phyloP scores from a whole-genome alignment of 148 eudicot genomes.

The Rhododendron henanense region DNA sequence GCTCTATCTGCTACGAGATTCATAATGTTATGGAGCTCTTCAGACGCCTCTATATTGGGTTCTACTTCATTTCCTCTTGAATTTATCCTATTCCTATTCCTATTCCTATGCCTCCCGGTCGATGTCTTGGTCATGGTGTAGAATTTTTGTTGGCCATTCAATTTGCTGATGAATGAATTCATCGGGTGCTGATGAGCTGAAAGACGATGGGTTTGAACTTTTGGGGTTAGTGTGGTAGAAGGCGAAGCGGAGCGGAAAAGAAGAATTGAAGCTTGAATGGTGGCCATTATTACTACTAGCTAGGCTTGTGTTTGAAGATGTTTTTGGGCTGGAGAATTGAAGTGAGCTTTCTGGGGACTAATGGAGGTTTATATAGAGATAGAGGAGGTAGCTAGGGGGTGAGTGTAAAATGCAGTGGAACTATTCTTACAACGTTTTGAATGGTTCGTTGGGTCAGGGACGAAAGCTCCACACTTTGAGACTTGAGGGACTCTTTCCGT shows the following conservation, averaged over 20 bases:
- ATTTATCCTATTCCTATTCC: too few relatives aligned
- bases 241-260: background rate
- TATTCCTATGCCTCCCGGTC: background rate
- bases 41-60: background rate
- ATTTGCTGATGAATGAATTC: background rate
- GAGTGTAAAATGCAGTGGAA: background rate
- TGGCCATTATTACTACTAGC: background rate
- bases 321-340: background rate
- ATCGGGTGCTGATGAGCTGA: background rate
- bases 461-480: too few relatives aligned
- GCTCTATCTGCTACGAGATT: conserved; percentile 11
- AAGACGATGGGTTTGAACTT: background rate
- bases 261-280: background rate
- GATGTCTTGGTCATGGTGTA: background rate
- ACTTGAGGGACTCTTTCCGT: background rate
- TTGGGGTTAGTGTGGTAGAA: background rate
- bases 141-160: background rate
- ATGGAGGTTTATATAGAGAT: background rate
- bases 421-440: too few relatives aligned
- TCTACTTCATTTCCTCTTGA: background rate
- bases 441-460: too few relatives aligned
- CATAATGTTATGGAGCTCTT: conserved; percentile 4
- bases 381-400: background rate
- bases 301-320: background rate
- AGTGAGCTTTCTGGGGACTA: background rate